phyloP scores from a whole-genome alignment of 257 asterid genomes.

The Prunella vulgaris region DNA sequence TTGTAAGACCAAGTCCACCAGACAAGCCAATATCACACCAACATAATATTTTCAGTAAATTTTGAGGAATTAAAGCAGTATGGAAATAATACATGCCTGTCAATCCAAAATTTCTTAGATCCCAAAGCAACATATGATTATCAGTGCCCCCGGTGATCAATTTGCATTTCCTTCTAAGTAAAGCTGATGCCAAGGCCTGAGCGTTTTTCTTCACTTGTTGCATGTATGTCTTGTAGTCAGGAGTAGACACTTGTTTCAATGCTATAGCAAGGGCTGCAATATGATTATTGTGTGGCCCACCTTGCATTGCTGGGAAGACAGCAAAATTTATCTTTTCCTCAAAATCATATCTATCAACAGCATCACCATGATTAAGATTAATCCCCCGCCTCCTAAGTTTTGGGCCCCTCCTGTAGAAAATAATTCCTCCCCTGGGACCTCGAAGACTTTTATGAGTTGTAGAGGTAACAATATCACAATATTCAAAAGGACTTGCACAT shows the following conservation, averaged over 20 bases:
- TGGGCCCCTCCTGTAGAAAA: conserved; percentile 80
- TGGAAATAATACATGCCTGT: conserved; percentile 41
- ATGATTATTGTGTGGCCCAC: conserved; percentile 94
- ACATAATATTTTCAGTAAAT: neutral
- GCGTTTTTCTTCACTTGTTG: conserved; percentile 90
- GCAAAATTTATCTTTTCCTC: conserved; percentile 93
- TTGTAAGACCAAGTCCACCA: neutral
- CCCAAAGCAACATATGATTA: conserved; percentile 89
- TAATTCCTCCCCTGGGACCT: conserved; percentile 95
- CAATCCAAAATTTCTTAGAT: conserved; percentile 73
- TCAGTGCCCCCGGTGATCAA: conserved; percentile 89
- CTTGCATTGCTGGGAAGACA: conserved; percentile 91
- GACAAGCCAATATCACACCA: neutral
- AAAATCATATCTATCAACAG: conserved; percentile 72
- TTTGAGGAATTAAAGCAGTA: neutral
- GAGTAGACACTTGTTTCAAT: conserved; percentile 86
- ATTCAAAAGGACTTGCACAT: conserved; percentile 74
- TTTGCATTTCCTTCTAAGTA: conserved; percentile 59
- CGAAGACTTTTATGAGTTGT: conserved; percentile 96
- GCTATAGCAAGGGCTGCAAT: conserved; percentile 95
- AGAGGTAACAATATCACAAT: conserved; percentile 88
- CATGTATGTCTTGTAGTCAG: conserved; percentile 77
- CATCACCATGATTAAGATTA: conserved; percentile 70
- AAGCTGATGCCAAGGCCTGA: conserved; percentile 63
- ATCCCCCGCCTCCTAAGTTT: conserved; percentile 65